Base-by-base conservation (phyloP, 2,329 filamentous ascomycete species). In the Phyllosticta capitalensis region DNA sequence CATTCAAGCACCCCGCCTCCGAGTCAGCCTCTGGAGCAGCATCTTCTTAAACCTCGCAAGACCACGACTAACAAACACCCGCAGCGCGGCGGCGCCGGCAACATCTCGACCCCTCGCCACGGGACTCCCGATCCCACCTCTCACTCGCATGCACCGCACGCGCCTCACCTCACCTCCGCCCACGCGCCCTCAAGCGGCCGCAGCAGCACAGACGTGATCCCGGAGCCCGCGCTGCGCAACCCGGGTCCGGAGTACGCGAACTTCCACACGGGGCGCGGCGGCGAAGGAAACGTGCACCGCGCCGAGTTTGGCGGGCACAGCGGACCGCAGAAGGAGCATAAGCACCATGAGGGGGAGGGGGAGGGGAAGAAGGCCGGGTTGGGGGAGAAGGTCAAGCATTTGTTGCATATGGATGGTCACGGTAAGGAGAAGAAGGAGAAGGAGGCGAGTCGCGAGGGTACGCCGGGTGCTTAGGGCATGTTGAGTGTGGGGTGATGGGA, bases 251-350 rank as follows among this genome's bases (percentile, higher is more conserved):
- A 59, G 5, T 67, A 73, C 53, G 69, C 68, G 24, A 70, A 72
- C 54, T 73, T 67, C 59, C 71, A 72, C 53, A 73, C 71, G 12
- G 71, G 71, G 3, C 64, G 72, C 1, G 71, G 71, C 10, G 72
- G 72, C 5, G 65, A 67, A 56, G 72, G 72, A 4, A 74, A 74
- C 61, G 64, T 72, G 38, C 66, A 74, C 56, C 66, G 66, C 59
- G 71, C 71, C 48, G 70, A 70, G 62, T 72, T 67, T 60, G 70
- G 68, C 17, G 70, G 70, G 4, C 70, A 73, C 56, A 68, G 65
- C 30, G 53, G 48, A 38, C 55, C 62, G 45, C 61, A 62, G 56
- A 60, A 67, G 26, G 58, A 66, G 57, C 55, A 58, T 19, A 17
- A 45, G 5, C 38, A 45, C 17, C 38, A 45, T 4, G 60, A 51